Conservation (phyloP, 2,329 filamentous ascomycete genomes). For the Alternaria brassicae region DNA sequence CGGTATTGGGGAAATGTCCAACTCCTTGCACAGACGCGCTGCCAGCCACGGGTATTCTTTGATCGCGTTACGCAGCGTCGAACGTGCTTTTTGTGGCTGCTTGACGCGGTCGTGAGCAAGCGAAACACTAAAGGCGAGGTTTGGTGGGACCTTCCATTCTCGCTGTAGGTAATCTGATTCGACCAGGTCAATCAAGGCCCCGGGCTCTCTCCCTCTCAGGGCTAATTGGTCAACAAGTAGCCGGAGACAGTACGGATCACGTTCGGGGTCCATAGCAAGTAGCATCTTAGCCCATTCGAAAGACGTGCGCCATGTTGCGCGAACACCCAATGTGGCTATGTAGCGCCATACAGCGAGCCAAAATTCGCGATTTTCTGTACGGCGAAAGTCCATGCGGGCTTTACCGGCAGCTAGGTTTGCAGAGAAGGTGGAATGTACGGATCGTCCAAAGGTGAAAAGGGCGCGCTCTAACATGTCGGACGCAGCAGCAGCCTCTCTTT, state of each 20-base stretch:
- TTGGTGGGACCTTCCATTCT: slow-evolving; percentile 64
- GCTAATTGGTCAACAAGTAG: slow-evolving; percentile 85
- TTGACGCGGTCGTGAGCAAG: slow-evolving; percentile 77
- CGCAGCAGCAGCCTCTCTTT: slow-evolving; percentile 84
- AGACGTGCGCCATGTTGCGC: slow-evolving; percentile 92
- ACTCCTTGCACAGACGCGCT: slow-evolving; percentile 76
- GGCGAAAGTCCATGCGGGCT: slow-evolving; percentile 79
- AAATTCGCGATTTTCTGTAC: slow-evolving; percentile 89
- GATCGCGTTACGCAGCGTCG: slow-evolving; percentile 72
- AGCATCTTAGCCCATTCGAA: slow-evolving; percentile 93
- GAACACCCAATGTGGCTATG: slow-evolving; percentile 81
- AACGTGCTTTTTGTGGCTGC: slow-evolving; percentile 69
- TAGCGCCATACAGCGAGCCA: slow-evolving; percentile 92
- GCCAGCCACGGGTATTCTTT: slow-evolving; percentile 84
- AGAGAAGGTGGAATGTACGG: slow-evolving; percentile 82
- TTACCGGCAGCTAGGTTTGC: slow-evolving; percentile 77
- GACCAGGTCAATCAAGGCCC: slow-evolving; percentile 77
- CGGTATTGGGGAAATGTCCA: slow-evolving; percentile 78
- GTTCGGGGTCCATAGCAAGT: slow-evolving; percentile 71
- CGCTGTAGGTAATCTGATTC: slow-evolving; percentile 57
- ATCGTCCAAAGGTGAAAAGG: slow-evolving; percentile 90
- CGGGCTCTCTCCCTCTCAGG: slow-evolving; percentile 77
- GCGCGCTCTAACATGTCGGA: slow-evolving; percentile 89
- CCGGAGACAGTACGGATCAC: slow-evolving; percentile 83
- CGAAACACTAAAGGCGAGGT: slow-evolving; percentile 77